Evolutionary conservation across 1,284 basidiomycete species (phyloP).

Genomic region (Puccinia hordei): DNA sequence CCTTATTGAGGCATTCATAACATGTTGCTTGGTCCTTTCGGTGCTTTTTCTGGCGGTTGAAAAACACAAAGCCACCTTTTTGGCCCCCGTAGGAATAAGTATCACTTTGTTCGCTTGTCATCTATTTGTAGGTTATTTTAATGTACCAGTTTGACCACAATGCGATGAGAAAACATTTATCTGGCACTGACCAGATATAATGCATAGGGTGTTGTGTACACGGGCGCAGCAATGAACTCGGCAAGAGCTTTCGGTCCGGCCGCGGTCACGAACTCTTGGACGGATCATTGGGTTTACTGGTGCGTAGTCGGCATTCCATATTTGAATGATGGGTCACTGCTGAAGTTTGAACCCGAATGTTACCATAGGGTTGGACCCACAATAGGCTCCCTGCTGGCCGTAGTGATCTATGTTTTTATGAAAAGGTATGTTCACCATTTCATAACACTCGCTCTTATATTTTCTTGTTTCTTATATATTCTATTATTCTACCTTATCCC

Average conservation of each 20-base stretch:
- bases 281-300: constrained; percentile 49
- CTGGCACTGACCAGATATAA: no score
- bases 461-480: no score
- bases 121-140: constrained; percentile 17
- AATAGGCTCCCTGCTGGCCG: constrained; percentile 41
- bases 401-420: constrained; percentile 38
- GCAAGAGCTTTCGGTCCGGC: constrained; percentile 48
- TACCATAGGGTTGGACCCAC: constrained; percentile 44
- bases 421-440: no score
- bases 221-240: constrained; percentile 42
- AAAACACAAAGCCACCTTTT: constrained; percentile 37
- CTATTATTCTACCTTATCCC: no score
- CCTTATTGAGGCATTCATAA: constrained; percentile 34
- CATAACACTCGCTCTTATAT: no score
- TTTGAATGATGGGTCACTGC: neutral
- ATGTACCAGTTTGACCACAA: neutral
- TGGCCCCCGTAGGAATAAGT: constrained; percentile 40
- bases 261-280: constrained; percentile 10
- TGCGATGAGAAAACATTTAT: neutral
- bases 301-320: neutral
- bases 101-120: constrained; percentile 38
- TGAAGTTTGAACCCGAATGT: neutral
- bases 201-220: constrained; percentile 29
- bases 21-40: constrained; percentile 37
- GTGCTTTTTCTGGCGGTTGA: constrained; percentile 43